Conservation (phyloP, 371 early-diverging fungal species). For the Homolaphlyctis polyrhiza region DNA sequence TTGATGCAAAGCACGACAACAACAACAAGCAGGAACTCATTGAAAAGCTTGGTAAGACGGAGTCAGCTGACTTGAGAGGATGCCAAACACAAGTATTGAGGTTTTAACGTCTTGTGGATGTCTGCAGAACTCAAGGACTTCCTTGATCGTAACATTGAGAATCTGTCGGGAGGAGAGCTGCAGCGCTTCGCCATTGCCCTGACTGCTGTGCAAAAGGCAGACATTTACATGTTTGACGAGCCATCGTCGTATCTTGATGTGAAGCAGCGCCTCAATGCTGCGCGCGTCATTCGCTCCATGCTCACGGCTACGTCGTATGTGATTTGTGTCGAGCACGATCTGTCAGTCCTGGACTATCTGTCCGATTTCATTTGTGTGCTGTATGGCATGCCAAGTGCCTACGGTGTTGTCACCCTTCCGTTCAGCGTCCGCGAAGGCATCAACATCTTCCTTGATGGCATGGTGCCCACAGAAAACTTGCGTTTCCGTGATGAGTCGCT, state of each 20-base stretch:
- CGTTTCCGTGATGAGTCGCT: constrained; percentile 98
- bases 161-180: constrained; percentile 99
- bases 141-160: constrained; percentile 80
- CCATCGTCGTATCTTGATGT: constrained; percentile 99
- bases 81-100: constrained; percentile 4
- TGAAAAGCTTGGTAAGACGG: constrained; percentile 64
- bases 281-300: constrained; percentile 89
- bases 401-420: constrained; percentile 99
- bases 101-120: neutral
- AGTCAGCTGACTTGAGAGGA: too few relatives aligned
- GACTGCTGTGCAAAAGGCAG: constrained; percentile 81
- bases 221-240: constrained; percentile 99
- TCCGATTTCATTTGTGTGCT: constrained; percentile 99
- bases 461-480: constrained; percentile 99
- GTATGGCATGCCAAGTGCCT: constrained; percentile 97
- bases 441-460: constrained; percentile 99
- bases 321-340: constrained; percentile 99
- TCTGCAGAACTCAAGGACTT: constrained; percentile 81
- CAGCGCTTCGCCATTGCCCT: constrained; percentile 98
- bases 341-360: constrained; percentile 97
- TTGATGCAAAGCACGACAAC: constrained; percentile 70
- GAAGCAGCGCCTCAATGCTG: constrained; percentile 98
- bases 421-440: constrained; percentile 98
- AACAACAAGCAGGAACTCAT: constrained; percentile 73
- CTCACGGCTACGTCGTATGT: constrained; percentile 78